Base-by-base conservation (phyloP, 108 stramenopile genomes). In the Cyclotella atomus region DNA sequence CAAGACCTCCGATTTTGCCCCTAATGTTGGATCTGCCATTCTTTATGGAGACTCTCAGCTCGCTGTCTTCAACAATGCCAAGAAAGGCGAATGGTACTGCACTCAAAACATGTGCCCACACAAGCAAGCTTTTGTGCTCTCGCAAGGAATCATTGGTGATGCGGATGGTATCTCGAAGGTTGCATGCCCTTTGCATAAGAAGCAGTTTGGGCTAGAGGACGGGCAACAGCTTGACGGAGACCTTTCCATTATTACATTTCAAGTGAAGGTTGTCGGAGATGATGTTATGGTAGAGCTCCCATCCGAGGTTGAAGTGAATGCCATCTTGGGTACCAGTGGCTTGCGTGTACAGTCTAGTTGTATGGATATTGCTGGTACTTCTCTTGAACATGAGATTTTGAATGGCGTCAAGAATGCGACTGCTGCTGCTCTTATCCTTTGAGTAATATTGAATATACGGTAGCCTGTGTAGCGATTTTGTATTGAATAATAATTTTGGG, bases 41-140 rank as follows among this genome's bases (percentile, higher is more conserved):
- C 71, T 92, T 9, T 95, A 95, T 61, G 96, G 96, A 20, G 87
- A 95, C 53, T 86, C 91, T 15, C 94, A 97, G 80, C 85, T 97
- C 21, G 95, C 95, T 27, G 88, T 97, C 27, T 97, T 95, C 83
- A 95, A 95, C 81, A 91, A 91, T 71, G 88, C 53, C 10, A 50
- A 79, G 32, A 85, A 80, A 17, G 90, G 89, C 1, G 89, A 91
- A 73, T 91, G 91, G 89, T 91, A 93, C 52, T 90, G 81, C 69
- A 92, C 93, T 34, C 94, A 93, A 70, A 97, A 97, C 65, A 95
- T 97, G 92, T 95, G 96, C 68, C 95, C 95, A 8, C 95, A 96
- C 85, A 93, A 91, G 65, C 92, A 96, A 75, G 95, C 96, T 0
- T 94, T 97, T 72, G 96, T 97, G 7, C 78, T 97, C 25, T 95